Percentiles rank a stretch among this genome's conserved stretches.
phyloP scores from a whole-genome alignment of 164 flowering plant species.

The Piper longum region DNA sequence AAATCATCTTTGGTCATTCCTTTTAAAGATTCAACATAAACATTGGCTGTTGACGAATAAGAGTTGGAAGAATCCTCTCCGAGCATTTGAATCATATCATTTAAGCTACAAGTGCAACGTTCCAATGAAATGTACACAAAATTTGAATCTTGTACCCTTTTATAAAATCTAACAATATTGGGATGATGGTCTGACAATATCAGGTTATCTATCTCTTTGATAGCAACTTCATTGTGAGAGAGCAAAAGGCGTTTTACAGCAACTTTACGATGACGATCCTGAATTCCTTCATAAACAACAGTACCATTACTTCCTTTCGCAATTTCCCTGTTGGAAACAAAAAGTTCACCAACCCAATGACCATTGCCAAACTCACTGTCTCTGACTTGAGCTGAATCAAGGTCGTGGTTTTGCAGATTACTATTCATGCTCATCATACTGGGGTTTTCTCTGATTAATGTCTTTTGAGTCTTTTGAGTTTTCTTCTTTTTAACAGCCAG shows the following conservation, averaged over 20 bases:
- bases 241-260: conserved; percentile 90
- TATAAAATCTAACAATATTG: conserved; percentile 81
- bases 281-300: conserved; percentile 63
- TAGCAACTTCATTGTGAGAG: conserved; percentile 68
- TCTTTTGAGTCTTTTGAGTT: conserved; percentile 25
- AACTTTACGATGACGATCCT: conserved; percentile 58
- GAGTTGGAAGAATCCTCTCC: conserved; percentile 13
- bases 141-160: conserved; percentile 74
- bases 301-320: conserved; percentile 97
- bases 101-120: conserved; percentile 69
- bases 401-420: conserved; percentile 11
- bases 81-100: conserved; percentile 37
- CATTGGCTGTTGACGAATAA: conserved; percentile 3
- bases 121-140: conserved; percentile 83
- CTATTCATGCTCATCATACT: neutral
- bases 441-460: conserved; percentile 9
- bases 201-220: conserved; percentile 82
- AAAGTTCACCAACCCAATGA: conserved; percentile 50
- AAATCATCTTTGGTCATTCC: conserved; percentile 22
- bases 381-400: conserved; percentile 8
- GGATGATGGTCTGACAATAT: conserved; percentile 84
- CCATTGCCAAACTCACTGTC: conserved; percentile 24
- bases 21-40: conserved; percentile 11
- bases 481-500: conserved; percentile 35
- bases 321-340: conserved; percentile 51